These are phyloP conservation scores for Mortierella sp. DNA, from an alignment of 371 early-diverging fungal species.

Conservation along the genomic window DNA sequence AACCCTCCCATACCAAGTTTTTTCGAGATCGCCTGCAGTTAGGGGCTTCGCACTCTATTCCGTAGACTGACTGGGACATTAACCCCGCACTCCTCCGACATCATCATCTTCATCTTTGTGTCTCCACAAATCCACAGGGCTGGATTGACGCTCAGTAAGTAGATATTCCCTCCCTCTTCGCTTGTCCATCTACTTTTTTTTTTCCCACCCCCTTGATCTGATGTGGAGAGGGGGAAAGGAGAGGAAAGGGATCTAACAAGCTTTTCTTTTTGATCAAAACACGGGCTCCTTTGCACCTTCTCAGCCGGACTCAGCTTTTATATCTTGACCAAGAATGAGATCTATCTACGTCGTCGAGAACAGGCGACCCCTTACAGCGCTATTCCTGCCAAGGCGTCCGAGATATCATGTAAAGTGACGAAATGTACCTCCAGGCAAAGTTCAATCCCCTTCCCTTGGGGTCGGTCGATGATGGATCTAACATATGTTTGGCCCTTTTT, in stretches of 20 bases:
- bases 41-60: background rate
- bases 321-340: conserved; percentile 29
- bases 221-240: background rate
- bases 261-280: background rate
- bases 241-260: no score
- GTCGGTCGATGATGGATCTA: background rate
- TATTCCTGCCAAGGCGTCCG: conserved; percentile 21
- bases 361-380: conserved; percentile 25
- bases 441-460: no score
- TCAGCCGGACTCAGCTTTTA: conserved; percentile 33
- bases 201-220: background rate
- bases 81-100: background rate
- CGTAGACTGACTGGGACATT: background rate
- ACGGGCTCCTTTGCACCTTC: background rate
- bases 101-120: background rate
- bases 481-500: conserved; percentile 11
- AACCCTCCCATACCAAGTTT: background rate
- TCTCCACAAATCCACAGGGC: background rate
- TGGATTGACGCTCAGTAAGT: conserved; percentile 30
- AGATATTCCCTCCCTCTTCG: background rate
- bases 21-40: background rate
- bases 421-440: background rate
- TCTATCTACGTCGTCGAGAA: conserved; percentile 42
- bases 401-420: conserved; percentile 47
- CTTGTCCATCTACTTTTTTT: background rate